phyloP scores from a whole-genome alignment of 805 yeast genomes.

The Kodamaea restingae region DNA sequence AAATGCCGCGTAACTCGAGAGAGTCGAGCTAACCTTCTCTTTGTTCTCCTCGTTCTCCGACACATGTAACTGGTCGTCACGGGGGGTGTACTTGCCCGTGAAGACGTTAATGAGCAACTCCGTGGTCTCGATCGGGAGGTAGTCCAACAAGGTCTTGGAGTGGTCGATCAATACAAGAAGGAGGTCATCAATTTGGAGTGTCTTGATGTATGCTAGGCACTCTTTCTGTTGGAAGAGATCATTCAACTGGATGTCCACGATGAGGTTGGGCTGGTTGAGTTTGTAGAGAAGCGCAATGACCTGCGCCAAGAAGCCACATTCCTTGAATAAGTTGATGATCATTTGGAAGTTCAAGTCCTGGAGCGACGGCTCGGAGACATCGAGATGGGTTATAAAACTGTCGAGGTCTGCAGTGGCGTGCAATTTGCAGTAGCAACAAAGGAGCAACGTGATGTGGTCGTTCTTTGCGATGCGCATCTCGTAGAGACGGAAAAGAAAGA shows the following conservation, averaged over 20 bases:
- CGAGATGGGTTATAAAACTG: slow-evolving; percentile 46
- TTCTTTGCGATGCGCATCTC: slow-evolving; percentile 53
- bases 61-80: slow-evolving; percentile 5
- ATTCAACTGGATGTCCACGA: slow-evolving; percentile 69
- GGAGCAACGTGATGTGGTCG: slow-evolving; percentile 76
- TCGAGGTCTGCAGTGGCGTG: slow-evolving; percentile 57
- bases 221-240: slow-evolving; percentile 58
- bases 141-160: slow-evolving; percentile 61
- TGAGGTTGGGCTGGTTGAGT: slow-evolving; percentile 67
- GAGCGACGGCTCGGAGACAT: slow-evolving; percentile 15
- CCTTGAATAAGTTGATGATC: slow-evolving; percentile 66
- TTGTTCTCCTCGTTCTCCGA: slow-evolving; percentile 1
- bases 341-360: slow-evolving; percentile 61
- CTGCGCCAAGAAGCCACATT: slow-evolving; percentile 60
- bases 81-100: slow-evolving; percentile 73
- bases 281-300: slow-evolving; percentile 69
- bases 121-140: slow-evolving; percentile 76
- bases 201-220: slow-evolving; percentile 62
- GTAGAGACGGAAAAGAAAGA: slow-evolving; percentile 60
- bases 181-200: slow-evolving; percentile 72
- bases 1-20: slow-evolving; percentile 32
- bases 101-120: slow-evolving; percentile 78
- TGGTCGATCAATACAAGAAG: slow-evolving; percentile 64
- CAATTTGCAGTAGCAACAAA: slow-evolving; percentile 77
- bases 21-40: slow-evolving; percentile 17